Evolutionary conservation across 495 filamentous ascomycete species (phyloP), one percentile per base, ranked within the genome.

Genomic region (Pyronema domesticum): DNA sequence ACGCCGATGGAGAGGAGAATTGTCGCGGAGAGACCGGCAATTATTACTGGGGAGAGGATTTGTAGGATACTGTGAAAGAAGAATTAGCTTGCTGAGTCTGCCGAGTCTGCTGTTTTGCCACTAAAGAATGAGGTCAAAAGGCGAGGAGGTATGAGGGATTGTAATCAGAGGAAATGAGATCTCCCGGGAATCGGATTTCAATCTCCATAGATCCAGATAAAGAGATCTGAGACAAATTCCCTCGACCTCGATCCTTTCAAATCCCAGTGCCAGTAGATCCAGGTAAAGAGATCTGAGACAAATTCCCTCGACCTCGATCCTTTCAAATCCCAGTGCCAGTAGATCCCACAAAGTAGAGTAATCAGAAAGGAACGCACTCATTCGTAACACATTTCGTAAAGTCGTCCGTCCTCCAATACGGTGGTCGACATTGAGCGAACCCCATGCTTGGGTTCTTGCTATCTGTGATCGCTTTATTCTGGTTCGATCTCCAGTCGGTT

Each of bases 361-460:
- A 30, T 30, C 23, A 30, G 23, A 30, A 30, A 30, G 23, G 23
- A 30, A 71, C 84, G 69, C 69, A 95, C 89, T 93, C 86, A 72
- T 76, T 78, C 64, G 86, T 81, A 65, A 98, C 89, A 70, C 93
- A 96, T 50, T 67, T 70, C 9, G 83, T 82, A 65, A 98, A 82
- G 70, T 98, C 93, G 70, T 98, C 91, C 56, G 75, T 70, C 61
- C 72, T 76, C 91, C 91, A 98, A 62, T 87, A 72, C 46, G 86
- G 84, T 67, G 79, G 79, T 61, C 76, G 66, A 68, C 91, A 98
- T 62, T 78, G 75, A 66, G 79, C 80, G 65, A 89, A 83, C 56
- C 68, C 68, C 72, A 71, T 72, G 51, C 6, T 30, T 30, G 23
- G 23, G 23, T 30, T 30, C 23, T 30, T 30, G 5, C 5, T 30